Evolutionary conservation across 352 stramenopile genomes (phyloP).

Genomic region (Pythium dissotocum): DNA sequence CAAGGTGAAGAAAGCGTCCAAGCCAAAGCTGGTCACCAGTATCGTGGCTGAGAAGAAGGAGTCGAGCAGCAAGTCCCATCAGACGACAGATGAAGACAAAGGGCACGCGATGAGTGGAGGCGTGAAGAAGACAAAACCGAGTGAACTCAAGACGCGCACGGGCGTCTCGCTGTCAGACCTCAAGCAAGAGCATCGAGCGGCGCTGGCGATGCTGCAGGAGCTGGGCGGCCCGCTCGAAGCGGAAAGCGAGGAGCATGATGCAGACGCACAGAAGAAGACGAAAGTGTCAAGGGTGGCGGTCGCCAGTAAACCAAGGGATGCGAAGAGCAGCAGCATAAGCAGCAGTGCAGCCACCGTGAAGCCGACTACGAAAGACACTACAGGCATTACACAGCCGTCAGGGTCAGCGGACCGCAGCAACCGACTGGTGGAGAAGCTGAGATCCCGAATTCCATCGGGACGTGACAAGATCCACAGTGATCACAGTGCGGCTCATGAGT

Average conservation of each 20-base stretch:
- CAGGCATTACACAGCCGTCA: constrained; percentile 6
- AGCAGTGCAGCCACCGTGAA: not conserved
- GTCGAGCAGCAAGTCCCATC: not conserved
- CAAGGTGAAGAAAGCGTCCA: not conserved
- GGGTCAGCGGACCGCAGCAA: constrained; percentile 22
- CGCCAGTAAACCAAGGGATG: not conserved
- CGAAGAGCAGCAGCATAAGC: not conserved
- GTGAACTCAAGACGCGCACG: constrained; percentile 41
- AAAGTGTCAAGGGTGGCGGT: not conserved
- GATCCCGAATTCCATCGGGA: constrained; percentile 46
- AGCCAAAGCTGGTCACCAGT: not conserved
- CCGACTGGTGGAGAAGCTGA: constrained; percentile 56
- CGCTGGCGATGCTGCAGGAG: constrained; percentile 71
- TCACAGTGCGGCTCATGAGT: not conserved
- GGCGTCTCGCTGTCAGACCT: constrained; percentile 71
- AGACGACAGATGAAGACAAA: not conserved
- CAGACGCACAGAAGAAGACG: constrained; percentile 12
- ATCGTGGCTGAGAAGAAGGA: not conserved
- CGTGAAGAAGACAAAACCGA: constrained; percentile 18
- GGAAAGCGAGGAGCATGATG: constrained; percentile 33
- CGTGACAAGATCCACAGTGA: constrained; percentile 23
- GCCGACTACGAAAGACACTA: not conserved
- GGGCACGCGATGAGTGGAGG: not conserved
- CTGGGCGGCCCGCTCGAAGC: constrained; percentile 60
- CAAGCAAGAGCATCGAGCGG: constrained; percentile 72